Evolutionary conservation across 331 rosid genomes (phyloP), one percentile per base, ranked within the genome.

Genomic region (Pyrus hybrid): DNA sequence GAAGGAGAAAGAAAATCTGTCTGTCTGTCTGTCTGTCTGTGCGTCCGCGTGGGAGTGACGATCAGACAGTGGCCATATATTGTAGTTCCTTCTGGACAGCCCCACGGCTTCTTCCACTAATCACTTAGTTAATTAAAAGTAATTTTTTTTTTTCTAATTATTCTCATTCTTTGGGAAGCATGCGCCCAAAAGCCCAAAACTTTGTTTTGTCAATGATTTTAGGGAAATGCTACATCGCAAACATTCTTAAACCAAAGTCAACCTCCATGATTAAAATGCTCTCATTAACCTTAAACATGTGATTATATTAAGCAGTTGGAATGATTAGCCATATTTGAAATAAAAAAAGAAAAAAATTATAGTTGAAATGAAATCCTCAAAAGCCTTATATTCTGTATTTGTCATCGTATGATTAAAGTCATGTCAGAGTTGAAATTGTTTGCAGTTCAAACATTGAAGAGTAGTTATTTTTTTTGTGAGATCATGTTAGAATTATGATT

Each of bases 21-120:
- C 70, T 9, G 43, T 68, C 70, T 9, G 43, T 71, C 68, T 63
- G 67, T 67, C 77, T 63, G 68, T 63, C 77, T 26, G 73, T 62
- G 4, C 54, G 84, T 77, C 70, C 80, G 86, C 85, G 81, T 82
- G 83, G 80, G 68, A 78, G 66, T 69, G 82, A 81, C 85, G 81
- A 87, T 79, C 77, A 66, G 81, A 37, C 77, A 72, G 67, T 37
- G 58, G 58, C 57, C 45, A 64, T 35, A 47, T 16, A 2, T 2
- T 49, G n/a, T 43, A 10, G 56, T 29, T 30, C 67, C 37, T 63
- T 29, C 41, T 63, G 11, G 68, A 63, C 78, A 68, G 70, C 68
- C 82, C 67, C 78, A 75, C 75, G 17, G 4, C 47, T 67, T 41
- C 45, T 41, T 67, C 78, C 72, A 67, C 68, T 83, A 71, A 83